Evolutionary conservation across 345 rosid genomes (phyloP).

Genomic region (Eucalyptus pauciflora): DNA sequence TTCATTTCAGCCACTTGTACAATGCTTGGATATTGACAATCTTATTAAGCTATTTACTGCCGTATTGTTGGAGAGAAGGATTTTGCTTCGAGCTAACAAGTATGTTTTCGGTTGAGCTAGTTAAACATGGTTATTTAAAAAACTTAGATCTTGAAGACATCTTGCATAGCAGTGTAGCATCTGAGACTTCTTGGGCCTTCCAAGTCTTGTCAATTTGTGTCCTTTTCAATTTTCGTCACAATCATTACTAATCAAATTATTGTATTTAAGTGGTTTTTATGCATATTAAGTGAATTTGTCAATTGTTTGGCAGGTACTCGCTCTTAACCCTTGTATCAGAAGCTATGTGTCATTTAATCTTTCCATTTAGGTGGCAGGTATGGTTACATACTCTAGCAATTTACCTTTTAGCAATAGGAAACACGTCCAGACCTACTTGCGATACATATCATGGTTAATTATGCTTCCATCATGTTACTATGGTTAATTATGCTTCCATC

Average conservation of each 20-base stretch:
- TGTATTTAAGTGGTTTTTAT: neutral
- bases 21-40: slow-evolving; percentile 94
- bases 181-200: neutral
- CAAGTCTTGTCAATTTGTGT: neutral
- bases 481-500: neutral
- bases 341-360: slow-evolving; percentile 94
- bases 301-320: slow-evolving; percentile 56
- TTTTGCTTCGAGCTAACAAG: slow-evolving; percentile 95
- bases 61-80: slow-evolving; percentile 87
- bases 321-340: slow-evolving; percentile 85
- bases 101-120: slow-evolving; percentile 9
- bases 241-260: neutral
- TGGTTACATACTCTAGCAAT: neutral
- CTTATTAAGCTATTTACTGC: slow-evolving; percentile 79
- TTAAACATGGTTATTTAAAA: neutral
- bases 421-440: neutral
- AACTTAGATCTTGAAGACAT: neutral
- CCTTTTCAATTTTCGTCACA: neutral
- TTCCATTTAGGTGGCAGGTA: slow-evolving; percentile 99
- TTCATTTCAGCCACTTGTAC: slow-evolving; percentile 92
- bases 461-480: neutral
- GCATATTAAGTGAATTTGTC: neutral
- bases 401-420: neutral
- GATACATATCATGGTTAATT: neutral
- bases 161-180: neutral